Evolutionary conservation across 257 asterid species (phyloP).

Genomic region (Solanum tacnaense): DNA sequence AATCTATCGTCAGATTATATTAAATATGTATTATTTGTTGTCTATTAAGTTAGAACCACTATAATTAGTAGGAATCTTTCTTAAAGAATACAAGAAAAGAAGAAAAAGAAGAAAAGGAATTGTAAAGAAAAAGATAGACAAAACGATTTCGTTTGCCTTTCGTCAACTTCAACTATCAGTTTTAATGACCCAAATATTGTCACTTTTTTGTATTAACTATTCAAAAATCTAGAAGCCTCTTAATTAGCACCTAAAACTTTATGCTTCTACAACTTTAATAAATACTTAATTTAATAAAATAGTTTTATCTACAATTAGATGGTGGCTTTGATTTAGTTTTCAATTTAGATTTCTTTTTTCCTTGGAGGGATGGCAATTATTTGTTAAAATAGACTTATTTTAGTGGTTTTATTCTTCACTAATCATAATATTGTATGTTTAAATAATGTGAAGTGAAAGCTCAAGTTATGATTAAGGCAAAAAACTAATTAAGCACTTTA

Average conservation of each 20-base stretch:
- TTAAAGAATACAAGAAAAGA: background rate
- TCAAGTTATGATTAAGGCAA: background rate
- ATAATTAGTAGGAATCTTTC: background rate
- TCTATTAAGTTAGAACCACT: background rate
- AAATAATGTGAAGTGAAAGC: background rate
- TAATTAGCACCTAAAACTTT: conserved; percentile 18
- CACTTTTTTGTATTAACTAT: background rate
- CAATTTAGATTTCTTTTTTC: background rate
- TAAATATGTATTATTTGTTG: too few relatives aligned
- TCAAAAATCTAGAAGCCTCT: conserved; percentile 14
- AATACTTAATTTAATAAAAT: background rate
- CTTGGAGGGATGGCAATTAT: background rate
- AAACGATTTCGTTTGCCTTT: conserved; percentile 8
- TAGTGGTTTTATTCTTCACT: background rate
- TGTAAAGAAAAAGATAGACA: background rate
- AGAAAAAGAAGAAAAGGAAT: background rate
- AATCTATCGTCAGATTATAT: too few relatives aligned
- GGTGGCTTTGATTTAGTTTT: background rate
- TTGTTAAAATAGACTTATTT: background rate
- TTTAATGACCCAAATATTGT: conserved; percentile 13
- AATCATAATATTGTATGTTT: background rate
- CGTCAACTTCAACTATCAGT: conserved; percentile 26
- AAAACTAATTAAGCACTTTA: background rate
- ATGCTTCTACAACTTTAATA: background rate
- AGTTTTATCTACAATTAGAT: background rate